These are phyloP conservation scores for Rhizophagus clarus DNA, from an alignment of 192 early-diverging fungal genomes.

Conservation along the genomic window DNA sequence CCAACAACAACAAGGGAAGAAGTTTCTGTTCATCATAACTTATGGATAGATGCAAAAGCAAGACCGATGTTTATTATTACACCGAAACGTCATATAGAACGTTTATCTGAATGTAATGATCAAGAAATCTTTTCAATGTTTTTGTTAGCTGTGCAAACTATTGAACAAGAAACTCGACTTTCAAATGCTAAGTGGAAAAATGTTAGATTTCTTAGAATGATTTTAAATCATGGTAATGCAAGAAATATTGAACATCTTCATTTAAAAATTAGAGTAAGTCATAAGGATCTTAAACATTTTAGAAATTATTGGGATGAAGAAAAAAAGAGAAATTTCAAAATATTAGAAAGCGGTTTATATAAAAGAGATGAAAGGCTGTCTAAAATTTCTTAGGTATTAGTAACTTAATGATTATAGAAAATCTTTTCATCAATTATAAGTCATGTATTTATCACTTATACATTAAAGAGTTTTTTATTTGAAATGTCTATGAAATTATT, in stretches of 20 bases:
- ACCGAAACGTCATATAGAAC: constrained; percentile 32
- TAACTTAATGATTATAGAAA: not conserved
- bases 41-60: constrained; percentile 37
- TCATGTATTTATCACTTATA: not conserved
- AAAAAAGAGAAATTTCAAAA: constrained; percentile 12
- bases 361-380: constrained; percentile 23
- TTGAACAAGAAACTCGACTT: constrained; percentile 13
- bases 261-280: constrained; percentile 26
- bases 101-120: constrained; percentile 34
- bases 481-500: not conserved
- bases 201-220: constrained; percentile 24
- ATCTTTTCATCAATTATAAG: not conserved
- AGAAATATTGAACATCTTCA: constrained; percentile 34
- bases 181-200: constrained; percentile 1
- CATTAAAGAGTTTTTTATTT: not conserved
- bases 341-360: constrained; percentile 27
- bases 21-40: not conserved
- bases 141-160: not conserved
- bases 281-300: constrained; percentile 10
- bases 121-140: constrained; percentile 34
- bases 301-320: constrained; percentile 28
- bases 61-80: constrained; percentile 36
- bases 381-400: not conserved
- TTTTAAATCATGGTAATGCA: constrained; percentile 38
- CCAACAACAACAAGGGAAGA: constrained; percentile 11